These are phyloP conservation scores for Xylaria nigripes DNA, from an alignment of 495 filamentous ascomycete genomes.

Conservation along the genomic window DNA sequence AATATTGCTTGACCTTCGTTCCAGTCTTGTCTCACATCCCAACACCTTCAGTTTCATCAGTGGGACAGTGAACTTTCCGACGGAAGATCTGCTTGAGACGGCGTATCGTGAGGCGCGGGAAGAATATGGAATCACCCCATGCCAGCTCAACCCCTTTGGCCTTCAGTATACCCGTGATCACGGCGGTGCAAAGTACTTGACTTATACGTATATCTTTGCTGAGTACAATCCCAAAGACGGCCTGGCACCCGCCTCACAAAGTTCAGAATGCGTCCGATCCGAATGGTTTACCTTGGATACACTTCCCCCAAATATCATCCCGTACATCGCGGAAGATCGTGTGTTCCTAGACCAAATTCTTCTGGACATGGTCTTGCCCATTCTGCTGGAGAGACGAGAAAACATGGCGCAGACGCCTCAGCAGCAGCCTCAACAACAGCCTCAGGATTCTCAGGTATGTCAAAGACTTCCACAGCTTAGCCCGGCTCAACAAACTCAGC, in stretches of 20 bases:
- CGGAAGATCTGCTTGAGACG: neutral
- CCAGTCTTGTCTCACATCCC: neutral
- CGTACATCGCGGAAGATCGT: neutral
- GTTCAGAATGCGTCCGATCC: neutral
- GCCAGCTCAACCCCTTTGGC: neutral
- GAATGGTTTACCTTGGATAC: constrained; percentile 2
- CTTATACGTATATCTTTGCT: constrained; percentile 6
- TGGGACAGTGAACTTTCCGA: neutral
- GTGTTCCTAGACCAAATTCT: neutral
- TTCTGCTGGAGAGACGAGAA: neutral
- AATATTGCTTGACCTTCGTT: constrained; percentile 2
- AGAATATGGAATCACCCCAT: neutral
- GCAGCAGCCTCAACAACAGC: neutral
- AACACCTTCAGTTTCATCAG: constrained; percentile 1
- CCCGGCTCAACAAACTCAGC: neutral
- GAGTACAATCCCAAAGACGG: neutral
- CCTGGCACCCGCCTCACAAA: neutral
- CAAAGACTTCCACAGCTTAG: neutral
- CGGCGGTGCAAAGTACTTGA: constrained; percentile 1
- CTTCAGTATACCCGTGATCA: neutral
- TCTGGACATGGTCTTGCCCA: neutral
- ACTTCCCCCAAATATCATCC: constrained; percentile 2
- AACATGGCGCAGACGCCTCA: neutral
- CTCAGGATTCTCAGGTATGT: neutral
- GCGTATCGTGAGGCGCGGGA: neutral